Evolutionary conservation across 139 green algal genomes (phyloP).

Genomic region (Ettlia oleoabundans): DNA sequence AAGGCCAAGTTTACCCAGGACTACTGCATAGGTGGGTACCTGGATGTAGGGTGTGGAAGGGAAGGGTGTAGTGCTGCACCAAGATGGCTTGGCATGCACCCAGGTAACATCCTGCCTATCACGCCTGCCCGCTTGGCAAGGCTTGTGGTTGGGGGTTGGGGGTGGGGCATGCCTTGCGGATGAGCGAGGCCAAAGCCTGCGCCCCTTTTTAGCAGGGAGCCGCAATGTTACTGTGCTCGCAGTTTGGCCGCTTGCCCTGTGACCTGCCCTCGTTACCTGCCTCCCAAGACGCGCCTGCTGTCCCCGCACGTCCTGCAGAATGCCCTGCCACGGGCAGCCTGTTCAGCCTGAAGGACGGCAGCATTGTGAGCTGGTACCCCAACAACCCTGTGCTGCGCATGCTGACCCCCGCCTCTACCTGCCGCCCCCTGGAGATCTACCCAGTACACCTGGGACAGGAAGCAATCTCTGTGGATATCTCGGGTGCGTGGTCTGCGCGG

Average conservation of each 20-base stretch:
- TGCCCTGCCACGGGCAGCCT: slow-evolving; percentile 89
- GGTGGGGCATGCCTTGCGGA: no score
- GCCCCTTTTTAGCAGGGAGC: no score
- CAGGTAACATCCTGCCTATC: no score
- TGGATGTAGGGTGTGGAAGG: not conserved
- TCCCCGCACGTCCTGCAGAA: slow-evolving; percentile 74
- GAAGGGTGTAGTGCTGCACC: no score
- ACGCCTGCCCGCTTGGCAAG: no score
- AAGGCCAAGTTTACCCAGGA: slow-evolving; percentile 94
- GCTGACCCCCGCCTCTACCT: slow-evolving; percentile 82
- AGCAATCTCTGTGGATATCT: slow-evolving; percentile 78
- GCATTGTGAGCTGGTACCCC: slow-evolving; percentile 93
- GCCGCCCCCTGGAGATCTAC: slow-evolving; percentile 77
- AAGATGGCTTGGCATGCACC: no score
- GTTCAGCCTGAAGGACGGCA: slow-evolving; percentile 93
- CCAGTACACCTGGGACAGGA: slow-evolving; percentile 80
- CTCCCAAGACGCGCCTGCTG: not conserved
- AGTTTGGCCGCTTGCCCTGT: not conserved
- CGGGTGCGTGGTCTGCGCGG: no score
- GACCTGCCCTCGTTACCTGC: not conserved
- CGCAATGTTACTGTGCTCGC: no score
- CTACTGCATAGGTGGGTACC: slow-evolving; percentile 25
- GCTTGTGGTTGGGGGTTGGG: no score
- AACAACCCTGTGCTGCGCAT: slow-evolving; percentile 86
- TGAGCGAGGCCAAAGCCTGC: no score